phyloP scores from a whole-genome alignment of 2,329 filamentous ascomycete genomes.

The Furcasterigmium sp. region DNA sequence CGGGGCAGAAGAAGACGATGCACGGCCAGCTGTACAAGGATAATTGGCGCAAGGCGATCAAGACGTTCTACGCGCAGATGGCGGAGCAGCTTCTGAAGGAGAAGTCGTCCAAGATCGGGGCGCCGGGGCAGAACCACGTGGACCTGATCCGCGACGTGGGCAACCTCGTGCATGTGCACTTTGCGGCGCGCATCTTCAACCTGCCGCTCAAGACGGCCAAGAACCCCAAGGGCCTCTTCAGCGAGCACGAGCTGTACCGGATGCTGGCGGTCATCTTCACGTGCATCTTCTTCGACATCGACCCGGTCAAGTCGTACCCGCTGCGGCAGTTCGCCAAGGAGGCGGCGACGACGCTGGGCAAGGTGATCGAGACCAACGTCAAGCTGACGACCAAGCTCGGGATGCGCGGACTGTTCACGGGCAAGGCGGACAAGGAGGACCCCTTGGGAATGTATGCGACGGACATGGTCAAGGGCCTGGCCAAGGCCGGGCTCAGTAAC shows the following conservation, averaged over 20 bases:
- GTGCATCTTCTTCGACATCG: constrained; percentile 60
- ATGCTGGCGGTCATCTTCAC: constrained; percentile 62
- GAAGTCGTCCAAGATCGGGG: constrained; percentile 57
- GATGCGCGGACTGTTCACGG: constrained; percentile 48
- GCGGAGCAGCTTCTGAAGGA: constrained; percentile 56
- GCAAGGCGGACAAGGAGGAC: constrained; percentile 42
- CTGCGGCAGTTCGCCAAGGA: constrained; percentile 53
- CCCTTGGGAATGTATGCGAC: constrained; percentile 59
- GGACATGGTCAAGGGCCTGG: constrained; percentile 58
- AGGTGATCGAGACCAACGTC: constrained; percentile 59
- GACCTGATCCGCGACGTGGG: constrained; percentile 68
- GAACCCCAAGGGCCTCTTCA: constrained; percentile 53
- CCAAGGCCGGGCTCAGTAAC: constrained; percentile 56
- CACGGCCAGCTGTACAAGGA: constrained; percentile 54
- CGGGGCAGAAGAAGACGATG: constrained; percentile 47
- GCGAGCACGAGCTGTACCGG: constrained; percentile 52
- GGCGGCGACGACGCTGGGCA: constrained; percentile 53
- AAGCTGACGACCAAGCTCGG: constrained; percentile 47
- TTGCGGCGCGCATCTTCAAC: constrained; percentile 57
- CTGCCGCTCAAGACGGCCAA: constrained; percentile 60
- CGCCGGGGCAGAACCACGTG: constrained; percentile 55
- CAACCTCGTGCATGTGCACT: constrained; percentile 61
- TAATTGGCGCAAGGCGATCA: constrained; percentile 57
- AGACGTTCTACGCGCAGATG: constrained; percentile 61
- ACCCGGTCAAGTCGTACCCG: constrained; percentile 62